phyloP scores from a whole-genome alignment of 2,329 filamentous ascomycete species.

The Ophiostoma quercus region DNA sequence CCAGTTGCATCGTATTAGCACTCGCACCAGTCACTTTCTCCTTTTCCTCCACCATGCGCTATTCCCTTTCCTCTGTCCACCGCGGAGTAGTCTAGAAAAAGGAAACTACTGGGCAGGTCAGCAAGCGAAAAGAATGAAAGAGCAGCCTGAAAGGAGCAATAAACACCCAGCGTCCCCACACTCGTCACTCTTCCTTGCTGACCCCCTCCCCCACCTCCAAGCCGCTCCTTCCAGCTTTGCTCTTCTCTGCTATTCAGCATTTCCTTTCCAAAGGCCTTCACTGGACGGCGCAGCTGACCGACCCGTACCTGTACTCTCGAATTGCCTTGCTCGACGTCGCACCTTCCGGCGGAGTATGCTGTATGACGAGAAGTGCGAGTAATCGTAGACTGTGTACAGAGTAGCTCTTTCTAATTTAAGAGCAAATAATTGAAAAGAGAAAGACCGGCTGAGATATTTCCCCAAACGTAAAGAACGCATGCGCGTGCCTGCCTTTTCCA shows the following conservation, averaged over 20 bases:
- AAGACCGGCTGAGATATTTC: neutral
- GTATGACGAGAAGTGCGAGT: neutral
- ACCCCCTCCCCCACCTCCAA: conserved; percentile 3
- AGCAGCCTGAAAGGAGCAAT: neutral
- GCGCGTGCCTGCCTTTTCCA: neutral
- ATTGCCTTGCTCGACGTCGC: neutral
- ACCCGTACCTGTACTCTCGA: neutral
- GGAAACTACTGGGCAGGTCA: neutral
- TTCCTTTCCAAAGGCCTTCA: neutral
- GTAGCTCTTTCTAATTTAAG: neutral
- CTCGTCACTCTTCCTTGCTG: conserved; percentile 8
- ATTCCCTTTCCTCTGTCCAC: conserved; percentile 18
- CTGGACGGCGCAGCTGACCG: neutral
- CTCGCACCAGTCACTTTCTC: neutral
- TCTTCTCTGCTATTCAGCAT: neutral
- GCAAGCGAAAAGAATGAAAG: neutral
- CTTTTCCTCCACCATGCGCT: conserved; percentile 15
- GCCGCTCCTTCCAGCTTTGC: neutral
- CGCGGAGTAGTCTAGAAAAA: conserved; percentile 17
- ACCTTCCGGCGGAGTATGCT: neutral
- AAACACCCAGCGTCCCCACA: neutral
- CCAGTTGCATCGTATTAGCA: conserved; percentile 20
- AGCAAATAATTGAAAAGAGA: neutral
- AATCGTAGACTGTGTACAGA: too few relatives aligned
- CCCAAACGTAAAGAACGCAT: neutral